Base-by-base conservation (phyloP, 129 eudicot genomes). In the Flaveria trinervia region DNA sequence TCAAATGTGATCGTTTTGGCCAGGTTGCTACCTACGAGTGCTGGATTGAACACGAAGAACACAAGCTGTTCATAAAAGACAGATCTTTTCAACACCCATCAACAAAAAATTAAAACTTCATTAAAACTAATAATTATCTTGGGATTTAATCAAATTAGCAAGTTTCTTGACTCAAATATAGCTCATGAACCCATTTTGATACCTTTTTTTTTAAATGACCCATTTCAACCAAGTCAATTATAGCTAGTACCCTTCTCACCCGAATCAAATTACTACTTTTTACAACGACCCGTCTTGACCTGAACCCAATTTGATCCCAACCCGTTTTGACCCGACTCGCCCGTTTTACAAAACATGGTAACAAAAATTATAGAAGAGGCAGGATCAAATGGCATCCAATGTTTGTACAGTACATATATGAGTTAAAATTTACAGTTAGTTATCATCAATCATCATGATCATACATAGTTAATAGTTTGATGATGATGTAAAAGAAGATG, bases 41-140 rank as follows among this genome's bases (percentile, higher is more conserved):
- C 96, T 10, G 97, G 99, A 79, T 85, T 95, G 66, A 86, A 88
- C 49, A 95, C 97, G 71, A 64, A 95, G 81, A 86, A 95, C 52
- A 86, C 96, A 68, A 89, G 66, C 97, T 92, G 90, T 73, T 68
- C 71, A 66, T 80, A 85, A 49, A 61, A 2, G 18, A 54, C 17
- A 20, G 36, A 30, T 59, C 13, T n/a, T 62, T 62, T 26, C 1
- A 36, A 39, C 9, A 66, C 33, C 72, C 55, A 68, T 20, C 0
- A 15, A 18, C 44, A 77, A 5, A 55, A 70, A 70, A 7, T 36
- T 11, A 1, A 71, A 72, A 8, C 50, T 33, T 54, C 54, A 52
- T 14, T 71, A 11, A 15, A 71, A 15, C 25, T 16, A 14, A 22
- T 28, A 25, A 71, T 1, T 16, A 14, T 50, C 75, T 50, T 33